Conservation (phyloP, 129 eudicot species). For the Flaveria brownii region DNA sequence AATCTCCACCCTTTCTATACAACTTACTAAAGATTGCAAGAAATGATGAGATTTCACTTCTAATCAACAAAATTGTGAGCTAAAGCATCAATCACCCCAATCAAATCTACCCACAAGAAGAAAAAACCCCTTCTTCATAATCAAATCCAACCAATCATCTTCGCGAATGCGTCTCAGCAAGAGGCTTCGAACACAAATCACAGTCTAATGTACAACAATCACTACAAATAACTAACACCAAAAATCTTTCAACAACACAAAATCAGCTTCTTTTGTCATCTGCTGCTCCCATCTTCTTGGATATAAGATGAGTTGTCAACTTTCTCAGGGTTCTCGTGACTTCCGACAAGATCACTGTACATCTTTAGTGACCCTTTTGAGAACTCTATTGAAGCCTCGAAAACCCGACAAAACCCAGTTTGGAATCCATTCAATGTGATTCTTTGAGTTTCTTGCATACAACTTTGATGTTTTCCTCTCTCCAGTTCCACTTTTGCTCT, state of each 20-base stretch:
- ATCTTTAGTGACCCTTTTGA: constrained; percentile 64
- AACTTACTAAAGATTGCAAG: constrained; percentile 44
- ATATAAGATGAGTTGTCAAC: constrained; percentile 40
- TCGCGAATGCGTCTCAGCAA: constrained; percentile 62
- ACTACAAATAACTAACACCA: constrained; percentile 20
- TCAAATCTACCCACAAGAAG: constrained; percentile 29
- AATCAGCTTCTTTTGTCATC: constrained; percentile 39
- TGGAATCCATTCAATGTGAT: constrained; percentile 74
- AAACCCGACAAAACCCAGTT: constrained; percentile 74
- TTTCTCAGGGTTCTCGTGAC: constrained; percentile 39
- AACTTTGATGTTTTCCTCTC: constrained; percentile 75
- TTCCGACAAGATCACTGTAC: constrained; percentile 59
- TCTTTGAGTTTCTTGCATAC: constrained; percentile 92
- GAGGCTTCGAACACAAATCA: constrained; percentile 63
- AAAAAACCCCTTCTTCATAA: constrained; percentile 30
- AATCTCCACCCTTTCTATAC: constrained; percentile 35
- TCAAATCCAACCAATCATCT: constrained; percentile 35
- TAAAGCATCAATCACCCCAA: constrained; percentile 30
- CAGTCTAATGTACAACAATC: constrained; percentile 52
- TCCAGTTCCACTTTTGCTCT: constrained; percentile 65
- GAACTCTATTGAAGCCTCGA: constrained; percentile 73
- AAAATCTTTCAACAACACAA: constrained; percentile 22
- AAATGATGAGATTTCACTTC: constrained; percentile 32
- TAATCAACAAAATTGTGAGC: constrained; percentile 56
- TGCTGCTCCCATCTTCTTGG: constrained; percentile 44